These are phyloP conservation scores for Hemileccinum rubropunctum DNA, from an alignment of 768 basidiomycete genomes.

Conservation along the genomic window DNA sequence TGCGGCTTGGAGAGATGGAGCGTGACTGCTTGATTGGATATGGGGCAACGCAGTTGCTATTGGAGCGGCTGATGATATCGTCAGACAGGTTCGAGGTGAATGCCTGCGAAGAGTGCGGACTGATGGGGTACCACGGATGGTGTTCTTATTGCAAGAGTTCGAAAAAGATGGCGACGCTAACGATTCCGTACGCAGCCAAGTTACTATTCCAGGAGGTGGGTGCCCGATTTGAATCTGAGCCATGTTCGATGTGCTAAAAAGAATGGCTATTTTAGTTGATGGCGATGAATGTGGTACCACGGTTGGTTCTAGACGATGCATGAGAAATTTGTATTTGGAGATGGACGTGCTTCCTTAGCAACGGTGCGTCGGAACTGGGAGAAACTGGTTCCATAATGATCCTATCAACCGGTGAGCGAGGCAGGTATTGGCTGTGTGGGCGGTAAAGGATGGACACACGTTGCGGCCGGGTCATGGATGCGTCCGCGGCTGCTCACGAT, in stretches of 20 bases:
- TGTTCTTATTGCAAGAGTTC: conserved; percentile 98
- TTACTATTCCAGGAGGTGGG: conserved; percentile 85
- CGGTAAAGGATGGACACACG: not conserved
- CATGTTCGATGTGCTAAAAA: conserved; percentile 4
- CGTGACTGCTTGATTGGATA: conserved; percentile 98
- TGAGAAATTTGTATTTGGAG: conserved; percentile 19
- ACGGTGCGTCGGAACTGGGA: conserved; percentile 8
- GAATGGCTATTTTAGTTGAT: conserved; percentile 56
- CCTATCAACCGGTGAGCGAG: not conserved
- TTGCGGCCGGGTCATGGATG: conserved; percentile 10
- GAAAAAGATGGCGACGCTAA: conserved; percentile 92
- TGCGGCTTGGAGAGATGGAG: conserved; percentile 99
- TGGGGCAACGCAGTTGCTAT: conserved; percentile 94
- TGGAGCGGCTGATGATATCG: conserved; percentile 98
- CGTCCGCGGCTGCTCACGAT: no score
- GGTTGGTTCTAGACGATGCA: conserved; percentile 83
- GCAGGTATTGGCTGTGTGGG: no score
- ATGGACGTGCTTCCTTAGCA: not conserved
- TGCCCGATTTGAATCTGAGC: not conserved
- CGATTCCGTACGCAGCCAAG: conserved; percentile 96
- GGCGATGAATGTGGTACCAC: conserved; percentile 96
- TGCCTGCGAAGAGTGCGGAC: conserved; percentile 90
- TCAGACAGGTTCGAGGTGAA: conserved; percentile 98
- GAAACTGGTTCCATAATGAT: not conserved
- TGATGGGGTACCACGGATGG: conserved; percentile 95